Percentiles rank a stretch among this genome's conserved stretches.
These are phyloP conservation scores for Salix caprea DNA, from an alignment of 345 rosid genomes.

Conservation along the genomic window DNA sequence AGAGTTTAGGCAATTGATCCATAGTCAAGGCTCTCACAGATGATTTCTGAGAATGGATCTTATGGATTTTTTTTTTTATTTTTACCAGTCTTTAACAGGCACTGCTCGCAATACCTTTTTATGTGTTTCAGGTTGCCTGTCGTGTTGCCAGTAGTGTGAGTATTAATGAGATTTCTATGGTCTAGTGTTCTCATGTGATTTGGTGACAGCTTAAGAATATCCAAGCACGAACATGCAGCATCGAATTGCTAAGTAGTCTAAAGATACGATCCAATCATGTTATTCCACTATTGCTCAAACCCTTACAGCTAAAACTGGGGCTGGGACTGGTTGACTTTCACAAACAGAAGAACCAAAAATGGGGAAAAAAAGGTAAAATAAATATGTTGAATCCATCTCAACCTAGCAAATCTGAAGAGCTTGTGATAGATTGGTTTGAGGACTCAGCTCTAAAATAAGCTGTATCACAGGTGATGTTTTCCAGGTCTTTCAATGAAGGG, in stretches of 20 bases:
- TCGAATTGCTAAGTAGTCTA: slow-evolving; percentile 3
- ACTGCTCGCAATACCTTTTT: neutral
- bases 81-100: neutral
- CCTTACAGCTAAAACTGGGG: slow-evolving; percentile 19
- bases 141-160: neutral
- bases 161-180: neutral
- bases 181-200: neutral
- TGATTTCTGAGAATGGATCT: neutral
- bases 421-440: slow-evolving; percentile 26
- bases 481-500: slow-evolving; percentile 44
- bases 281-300: slow-evolving; percentile 16
- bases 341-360: slow-evolving; percentile 24
- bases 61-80: neutral
- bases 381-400: slow-evolving; percentile 10
- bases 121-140: neutral
- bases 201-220: neutral
- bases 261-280: slow-evolving; percentile 14
- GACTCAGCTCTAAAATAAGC: slow-evolving; percentile 35
- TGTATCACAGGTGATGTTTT: slow-evolving; percentile 35
- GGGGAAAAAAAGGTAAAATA: neutral
- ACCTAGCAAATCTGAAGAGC: slow-evolving; percentile 33
- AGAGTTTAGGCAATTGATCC: neutral
- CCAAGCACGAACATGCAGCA: neutral
- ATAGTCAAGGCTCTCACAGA: neutral
- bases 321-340: slow-evolving; percentile 13